phyloP scores from a whole-genome alignment of 108 stramenopile genomes.

The Skeletonema marinoi region DNA sequence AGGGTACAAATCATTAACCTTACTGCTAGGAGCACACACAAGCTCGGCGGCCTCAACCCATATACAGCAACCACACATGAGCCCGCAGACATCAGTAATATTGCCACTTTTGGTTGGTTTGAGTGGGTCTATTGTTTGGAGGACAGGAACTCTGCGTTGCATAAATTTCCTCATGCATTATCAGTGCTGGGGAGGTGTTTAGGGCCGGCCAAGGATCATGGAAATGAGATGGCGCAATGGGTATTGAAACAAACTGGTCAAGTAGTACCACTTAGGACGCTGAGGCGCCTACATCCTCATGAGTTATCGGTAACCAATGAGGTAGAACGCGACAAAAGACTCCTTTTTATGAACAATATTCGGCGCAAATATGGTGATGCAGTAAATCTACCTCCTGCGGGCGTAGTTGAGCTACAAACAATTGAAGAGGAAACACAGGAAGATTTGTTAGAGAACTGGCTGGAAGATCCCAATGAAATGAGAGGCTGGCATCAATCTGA shows the following conservation, averaged over 20 bases:
- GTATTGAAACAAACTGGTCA: too few relatives aligned
- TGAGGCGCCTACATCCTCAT: conserved; percentile 7
- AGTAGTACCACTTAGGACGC: background rate
- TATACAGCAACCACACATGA: too few relatives aligned
- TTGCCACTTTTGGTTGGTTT: too few relatives aligned
- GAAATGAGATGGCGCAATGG: conserved; percentile 52
- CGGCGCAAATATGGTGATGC: conserved; percentile 1
- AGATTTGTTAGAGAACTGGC: too few relatives aligned
- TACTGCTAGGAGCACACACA: too few relatives aligned
- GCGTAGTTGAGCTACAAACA: background rate
- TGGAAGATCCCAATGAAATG: background rate
- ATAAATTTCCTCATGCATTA: background rate
- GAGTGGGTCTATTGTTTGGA: too few relatives aligned
- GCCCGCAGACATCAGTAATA: too few relatives aligned
- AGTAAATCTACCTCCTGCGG: background rate
- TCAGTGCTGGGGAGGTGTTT: conserved; percentile 18
- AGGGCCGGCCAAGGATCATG: conserved; percentile 39
- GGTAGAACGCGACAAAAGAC: background rate
- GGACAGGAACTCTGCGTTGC: too few relatives aligned
- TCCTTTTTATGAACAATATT: conserved; percentile 10
- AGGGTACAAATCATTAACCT: too few relatives aligned
- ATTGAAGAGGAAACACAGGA: background rate
- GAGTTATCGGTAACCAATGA: conserved; percentile 16
- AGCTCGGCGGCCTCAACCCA: too few relatives aligned
- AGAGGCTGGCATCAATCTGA: conserved; percentile 2